phyloP scores from a whole-genome alignment of 140 eudicot species.

The Bidens hawaiensis region DNA sequence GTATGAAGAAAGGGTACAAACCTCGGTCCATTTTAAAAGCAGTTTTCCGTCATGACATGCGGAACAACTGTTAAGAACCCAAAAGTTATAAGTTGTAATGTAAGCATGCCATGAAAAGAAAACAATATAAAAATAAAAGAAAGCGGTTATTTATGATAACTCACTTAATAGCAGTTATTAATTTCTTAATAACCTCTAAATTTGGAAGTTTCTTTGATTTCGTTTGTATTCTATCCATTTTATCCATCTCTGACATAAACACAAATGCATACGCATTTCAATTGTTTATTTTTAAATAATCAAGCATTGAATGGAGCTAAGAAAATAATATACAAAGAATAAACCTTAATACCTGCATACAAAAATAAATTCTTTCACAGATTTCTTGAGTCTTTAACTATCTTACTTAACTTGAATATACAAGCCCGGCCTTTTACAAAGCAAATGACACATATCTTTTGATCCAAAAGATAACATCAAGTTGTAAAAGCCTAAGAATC shows the following conservation, averaged over 20 bases:
- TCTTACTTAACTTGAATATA: neutral
- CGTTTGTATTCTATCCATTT: conserved; percentile 56
- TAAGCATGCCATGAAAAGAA: too few species aligned
- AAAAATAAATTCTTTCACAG: neutral
- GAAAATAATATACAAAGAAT: neutral
- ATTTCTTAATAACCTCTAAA: conserved; percentile 37
- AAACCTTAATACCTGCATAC: too few species aligned
- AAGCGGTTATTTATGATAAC: conserved; percentile 18
- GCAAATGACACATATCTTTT: neutral
- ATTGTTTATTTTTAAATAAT: neutral
- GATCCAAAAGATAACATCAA: neutral
- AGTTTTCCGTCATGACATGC: conserved; percentile 92
- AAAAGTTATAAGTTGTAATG: too few species aligned
- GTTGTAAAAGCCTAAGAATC: conserved; percentile 9
- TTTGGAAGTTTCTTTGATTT: conserved; percentile 38
- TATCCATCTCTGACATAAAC: conserved; percentile 48
- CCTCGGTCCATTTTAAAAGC: conserved; percentile 73
- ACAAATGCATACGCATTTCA: neutral
- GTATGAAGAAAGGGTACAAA: conserved; percentile 18
- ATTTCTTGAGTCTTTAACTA: conserved; percentile 23
- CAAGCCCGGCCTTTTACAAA: neutral
- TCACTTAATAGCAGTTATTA: conserved; percentile 63
- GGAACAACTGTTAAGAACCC: conserved; percentile 46
- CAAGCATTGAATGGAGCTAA: neutral
- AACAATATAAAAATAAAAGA: too few species aligned